phyloP scores from a whole-genome alignment of 2,329 filamentous ascomycete species.

The Trichoderma harzianum region DNA sequence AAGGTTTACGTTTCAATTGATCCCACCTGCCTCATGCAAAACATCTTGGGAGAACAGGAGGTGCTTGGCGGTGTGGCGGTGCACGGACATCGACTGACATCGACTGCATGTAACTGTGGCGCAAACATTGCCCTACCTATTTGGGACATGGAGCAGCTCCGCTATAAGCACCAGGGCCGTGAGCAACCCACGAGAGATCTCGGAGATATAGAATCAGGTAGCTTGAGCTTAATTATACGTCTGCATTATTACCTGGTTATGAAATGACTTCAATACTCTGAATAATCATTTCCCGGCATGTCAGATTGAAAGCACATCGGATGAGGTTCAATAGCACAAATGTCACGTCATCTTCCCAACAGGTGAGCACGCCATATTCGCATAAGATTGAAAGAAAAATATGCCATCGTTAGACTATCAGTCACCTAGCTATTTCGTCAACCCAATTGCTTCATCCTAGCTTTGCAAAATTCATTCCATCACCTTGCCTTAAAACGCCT shows the following conservation, averaged over 20 bases:
- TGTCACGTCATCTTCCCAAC: slow-evolving; percentile 2
- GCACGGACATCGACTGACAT: not conserved
- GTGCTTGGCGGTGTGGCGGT: slow-evolving; percentile 16
- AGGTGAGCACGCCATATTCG: slow-evolving; percentile 12
- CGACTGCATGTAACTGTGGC: not conserved
- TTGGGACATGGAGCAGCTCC: not conserved
- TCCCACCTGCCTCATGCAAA: not conserved
- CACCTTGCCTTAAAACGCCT: slow-evolving; percentile 7
- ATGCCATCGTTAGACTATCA: not conserved
- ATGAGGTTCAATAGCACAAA: not conserved
- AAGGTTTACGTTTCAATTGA: slow-evolving; percentile 20
- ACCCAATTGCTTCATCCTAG: not conserved
- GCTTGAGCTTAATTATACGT: not conserved
- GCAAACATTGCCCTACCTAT: not conserved
- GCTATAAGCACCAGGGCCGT: not conserved
- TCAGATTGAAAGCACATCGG: not conserved
- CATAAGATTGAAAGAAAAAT: slow-evolving; percentile 3
- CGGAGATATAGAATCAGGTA: not conserved
- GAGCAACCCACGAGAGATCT: not conserved
- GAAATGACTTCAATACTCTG: not conserved
- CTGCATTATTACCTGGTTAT: not conserved
- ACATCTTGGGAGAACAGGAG: not conserved
- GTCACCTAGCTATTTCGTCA: not conserved
- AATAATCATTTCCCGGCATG: not conserved
- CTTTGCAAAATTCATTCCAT: slow-evolving; percentile 6